Evolutionary conservation across 108 stramenopile species (phyloP), one percentile per base, ranked within the genome.

Genomic region (Cyclostephanos invisitatus): DNA sequence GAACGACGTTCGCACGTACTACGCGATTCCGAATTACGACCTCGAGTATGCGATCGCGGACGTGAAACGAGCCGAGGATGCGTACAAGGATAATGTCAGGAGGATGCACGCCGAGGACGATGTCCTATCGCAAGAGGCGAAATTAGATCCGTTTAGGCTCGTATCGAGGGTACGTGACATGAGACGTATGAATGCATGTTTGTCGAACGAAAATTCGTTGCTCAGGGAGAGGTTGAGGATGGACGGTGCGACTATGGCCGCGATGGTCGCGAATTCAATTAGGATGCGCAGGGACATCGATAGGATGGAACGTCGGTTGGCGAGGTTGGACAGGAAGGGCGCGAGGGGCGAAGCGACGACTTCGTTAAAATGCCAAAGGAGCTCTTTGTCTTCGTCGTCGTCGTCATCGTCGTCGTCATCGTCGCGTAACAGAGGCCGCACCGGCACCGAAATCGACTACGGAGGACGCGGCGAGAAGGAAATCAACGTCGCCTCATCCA

Each of bases 1-100:
- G 7, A 68, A 56, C 27, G 68, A 56, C 17, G 40, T 46, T 42
- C 28, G 7, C 22, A 40, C 68, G 25, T 68, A 40, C 38, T 68
- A 58, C 28, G 68, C 68, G 40, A 14, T 68, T 24, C 68, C 68
- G 38, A 68, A 56, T 28, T 68, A 68, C 40, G 7, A 22, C 18
- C 22, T 53, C 18, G 56, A 68, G 42, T 18, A 36, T 17, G 68
- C 68, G 14, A 0, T 25, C 7, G 56, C 54, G 6, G 68, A 68
- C 42, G 55, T 68, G 7, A 38, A 7, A n/a, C 29, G 37, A 6
- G 68, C 68, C 28, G 68, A 68, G 44, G 42, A 21, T 22, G 25
- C 0, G 15, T 58, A 42, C 28, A 42, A 21, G 7, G 24, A 58
- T 24, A 40, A 35, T 9, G 17, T 12, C 11, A 68, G 57, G 42